Percentiles rank a stretch among this genome's conserved stretches.
Conservation (phyloP, 2,329 filamentous ascomycete species). For the Alternaria hordeiaustralica region DNA sequence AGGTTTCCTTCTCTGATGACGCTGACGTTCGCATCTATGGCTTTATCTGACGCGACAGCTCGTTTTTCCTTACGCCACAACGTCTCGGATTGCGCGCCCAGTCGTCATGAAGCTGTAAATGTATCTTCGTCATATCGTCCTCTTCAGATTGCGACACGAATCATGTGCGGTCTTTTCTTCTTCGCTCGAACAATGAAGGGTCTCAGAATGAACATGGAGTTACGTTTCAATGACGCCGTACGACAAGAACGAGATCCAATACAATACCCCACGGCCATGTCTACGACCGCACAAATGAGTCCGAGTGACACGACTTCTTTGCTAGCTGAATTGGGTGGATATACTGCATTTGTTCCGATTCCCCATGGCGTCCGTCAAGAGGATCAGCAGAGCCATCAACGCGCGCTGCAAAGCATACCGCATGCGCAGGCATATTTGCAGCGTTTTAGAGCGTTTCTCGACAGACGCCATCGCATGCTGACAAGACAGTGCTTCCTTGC, state of each 20-base stretch:
- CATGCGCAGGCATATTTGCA: constrained; percentile 31
- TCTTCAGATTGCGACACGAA: constrained; percentile 15
- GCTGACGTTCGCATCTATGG: not conserved
- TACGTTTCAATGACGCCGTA: constrained; percentile 44
- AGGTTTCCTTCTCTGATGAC: not conserved
- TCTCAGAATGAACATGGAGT: constrained; percentile 28
- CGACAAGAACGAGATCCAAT: constrained; percentile 29
- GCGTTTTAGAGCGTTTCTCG: constrained; percentile 39
- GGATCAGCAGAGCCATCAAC: constrained; percentile 21
- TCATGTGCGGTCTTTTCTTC: constrained; percentile 20
- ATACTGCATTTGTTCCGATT: constrained; percentile 37
- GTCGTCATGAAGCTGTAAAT: constrained; percentile 5
- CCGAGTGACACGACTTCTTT: constrained; percentile 38
- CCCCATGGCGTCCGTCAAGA: constrained; percentile 23
- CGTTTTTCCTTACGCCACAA: constrained; percentile 10
- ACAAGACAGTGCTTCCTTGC: constrained; percentile 44
- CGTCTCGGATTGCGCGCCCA: not conserved
- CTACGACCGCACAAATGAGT: constrained; percentile 32
- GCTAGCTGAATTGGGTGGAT: constrained; percentile 38
- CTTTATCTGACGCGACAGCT: constrained; percentile 13
- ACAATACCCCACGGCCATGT: constrained; percentile 24
- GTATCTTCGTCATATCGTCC: constrained; percentile 7
- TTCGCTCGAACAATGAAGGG: constrained; percentile 20
- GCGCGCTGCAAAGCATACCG: constrained; percentile 31
- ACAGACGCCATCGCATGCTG: constrained; percentile 38